Evolutionary conservation across 257 asterid species (phyloP).

Genomic region (Capsicum chinense): DNA sequence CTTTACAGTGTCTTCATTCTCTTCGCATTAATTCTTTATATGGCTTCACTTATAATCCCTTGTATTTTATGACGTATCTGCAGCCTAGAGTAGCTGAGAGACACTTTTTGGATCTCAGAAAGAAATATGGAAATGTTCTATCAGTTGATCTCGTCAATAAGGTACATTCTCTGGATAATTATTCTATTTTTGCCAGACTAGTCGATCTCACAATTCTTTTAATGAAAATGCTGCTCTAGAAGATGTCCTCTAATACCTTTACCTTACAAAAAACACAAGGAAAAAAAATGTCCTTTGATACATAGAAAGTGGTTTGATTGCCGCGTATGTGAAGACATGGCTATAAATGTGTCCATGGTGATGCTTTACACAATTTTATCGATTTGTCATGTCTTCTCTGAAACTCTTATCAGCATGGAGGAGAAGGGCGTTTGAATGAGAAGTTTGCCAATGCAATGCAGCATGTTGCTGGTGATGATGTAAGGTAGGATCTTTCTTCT

Average conservation of each 20-base stretch:
- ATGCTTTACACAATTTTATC: background rate
- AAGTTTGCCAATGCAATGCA: constrained; percentile 69
- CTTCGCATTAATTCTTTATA: background rate
- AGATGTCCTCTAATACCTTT: background rate
- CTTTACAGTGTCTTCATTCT: constrained; percentile 23
- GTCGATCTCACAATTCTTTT: constrained; percentile 1
- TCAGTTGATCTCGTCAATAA: constrained; percentile 81
- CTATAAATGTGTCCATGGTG: background rate
- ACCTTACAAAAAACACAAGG: background rate
- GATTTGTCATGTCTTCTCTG: background rate
- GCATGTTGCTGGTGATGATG: constrained; percentile 61
- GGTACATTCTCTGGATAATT: constrained; percentile 45
- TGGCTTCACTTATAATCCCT: constrained; percentile 32
- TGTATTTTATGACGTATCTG: constrained; percentile 30
- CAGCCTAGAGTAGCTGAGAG: constrained; percentile 86
- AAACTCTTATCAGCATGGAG: constrained; percentile 65
- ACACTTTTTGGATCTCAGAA: constrained; percentile 79
- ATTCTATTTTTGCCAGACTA: background rate
- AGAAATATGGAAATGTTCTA: constrained; percentile 84
- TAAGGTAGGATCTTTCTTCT: constrained; percentile 57
- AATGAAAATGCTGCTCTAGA: background rate
- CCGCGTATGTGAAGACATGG: background rate
- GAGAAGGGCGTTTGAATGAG: constrained; percentile 81
- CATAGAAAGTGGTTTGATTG: background rate
- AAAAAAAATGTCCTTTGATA: constrained; percentile 14